Percentiles rank a stretch among this genome's conserved stretches.
Evolutionary conservation across 441 rosid species (phyloP).

Genomic region (Corymbia citriodora): DNA sequence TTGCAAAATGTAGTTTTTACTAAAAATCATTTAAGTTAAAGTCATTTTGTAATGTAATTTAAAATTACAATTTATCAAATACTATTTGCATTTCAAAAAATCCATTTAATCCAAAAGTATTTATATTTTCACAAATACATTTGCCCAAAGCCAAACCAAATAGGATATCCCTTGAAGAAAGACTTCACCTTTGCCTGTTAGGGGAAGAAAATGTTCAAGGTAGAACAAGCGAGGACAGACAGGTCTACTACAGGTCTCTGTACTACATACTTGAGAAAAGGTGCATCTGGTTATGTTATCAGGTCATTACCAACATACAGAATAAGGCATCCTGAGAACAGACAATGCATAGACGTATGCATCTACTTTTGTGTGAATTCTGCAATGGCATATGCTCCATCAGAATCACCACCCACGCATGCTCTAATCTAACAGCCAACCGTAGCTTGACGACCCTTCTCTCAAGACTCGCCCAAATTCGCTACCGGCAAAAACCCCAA

Average conservation of each 20-base stretch:
- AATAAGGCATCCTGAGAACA: neutral
- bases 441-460: neutral
- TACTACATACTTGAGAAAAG: neutral
- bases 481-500: neutral
- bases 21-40: too few species aligned
- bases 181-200: neutral
- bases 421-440: neutral
- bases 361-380: neutral
- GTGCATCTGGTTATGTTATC: neutral
- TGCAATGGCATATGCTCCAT: neutral
- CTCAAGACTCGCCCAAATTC: neutral
- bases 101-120: too few species aligned
- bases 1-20: too few species aligned
- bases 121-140: too few species aligned
- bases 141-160: neutral
- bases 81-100: too few species aligned
- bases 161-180: too few species aligned
- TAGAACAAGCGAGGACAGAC: neutral
- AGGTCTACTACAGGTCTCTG: neutral
- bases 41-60: too few species aligned
- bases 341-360: neutral
- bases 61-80: too few species aligned
- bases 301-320: neutral
- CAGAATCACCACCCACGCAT: neutral
- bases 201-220: neutral